phyloP scores from a whole-genome alignment of 352 stramenopile species.

The Phytophthora quininea region DNA sequence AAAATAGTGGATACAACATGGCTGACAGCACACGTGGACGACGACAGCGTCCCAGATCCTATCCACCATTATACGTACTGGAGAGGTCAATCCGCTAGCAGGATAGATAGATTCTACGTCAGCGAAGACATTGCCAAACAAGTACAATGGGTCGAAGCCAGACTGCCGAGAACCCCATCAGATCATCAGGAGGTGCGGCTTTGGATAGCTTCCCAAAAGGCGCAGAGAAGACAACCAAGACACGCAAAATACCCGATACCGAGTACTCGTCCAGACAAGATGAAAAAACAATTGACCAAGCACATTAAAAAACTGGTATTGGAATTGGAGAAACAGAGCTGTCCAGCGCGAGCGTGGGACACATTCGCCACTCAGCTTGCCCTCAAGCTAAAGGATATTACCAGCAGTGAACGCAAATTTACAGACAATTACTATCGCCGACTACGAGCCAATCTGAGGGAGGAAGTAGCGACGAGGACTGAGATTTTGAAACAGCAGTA shows the following conservation, averaged over 20 bases:
- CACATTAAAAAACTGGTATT: not conserved
- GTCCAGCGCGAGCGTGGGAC: slow-evolving; percentile 7
- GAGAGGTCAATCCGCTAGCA: not conserved
- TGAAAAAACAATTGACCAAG: not conserved
- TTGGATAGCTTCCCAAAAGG: not conserved
- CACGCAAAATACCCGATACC: not conserved
- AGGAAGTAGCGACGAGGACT: not conserved
- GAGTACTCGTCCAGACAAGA: not conserved
- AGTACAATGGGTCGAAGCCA: slow-evolving; percentile 6
- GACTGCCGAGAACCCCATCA: not conserved
- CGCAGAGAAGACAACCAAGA: not conserved
- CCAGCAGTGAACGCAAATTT: not conserved
- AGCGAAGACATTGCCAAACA: not conserved
- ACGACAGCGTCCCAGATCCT: slow-evolving; percentile 2
- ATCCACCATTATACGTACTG: slow-evolving; percentile 7
- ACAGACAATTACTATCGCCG: not conserved
- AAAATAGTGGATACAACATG: slow-evolving; percentile 1
- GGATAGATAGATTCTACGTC: slow-evolving; percentile 9
- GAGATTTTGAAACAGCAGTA: not conserved
- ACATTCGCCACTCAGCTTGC: slow-evolving; percentile 2
- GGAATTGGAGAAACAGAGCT: not conserved
- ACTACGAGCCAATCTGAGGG: not conserved
- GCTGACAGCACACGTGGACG: not conserved
- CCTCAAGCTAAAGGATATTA: not conserved
- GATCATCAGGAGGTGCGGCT: slow-evolving; percentile 10